Evolutionary conservation across 768 basidiomycete genomes (phyloP), one percentile per base, ranked within the genome.

Genomic region (Crassisporium funariophilum): DNA sequence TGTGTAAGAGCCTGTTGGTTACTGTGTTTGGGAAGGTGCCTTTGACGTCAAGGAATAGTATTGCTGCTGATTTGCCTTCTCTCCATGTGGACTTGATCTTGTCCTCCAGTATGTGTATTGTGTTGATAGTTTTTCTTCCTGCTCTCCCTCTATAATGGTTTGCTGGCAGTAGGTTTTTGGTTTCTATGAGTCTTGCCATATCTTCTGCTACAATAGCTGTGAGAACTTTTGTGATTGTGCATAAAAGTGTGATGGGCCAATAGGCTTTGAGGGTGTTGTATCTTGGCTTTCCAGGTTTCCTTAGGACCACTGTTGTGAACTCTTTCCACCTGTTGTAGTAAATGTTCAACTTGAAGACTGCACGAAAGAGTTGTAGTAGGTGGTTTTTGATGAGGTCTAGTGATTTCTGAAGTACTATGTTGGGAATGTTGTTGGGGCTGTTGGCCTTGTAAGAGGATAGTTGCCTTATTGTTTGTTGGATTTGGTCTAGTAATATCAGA

Each of bases 11-110:
- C 0, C 44, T 27, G 10, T 58, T 50, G 0, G 53, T 52, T 7
- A 29, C 27, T 29, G 55, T 58, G 41, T 60, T 71, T 0, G 65
- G 72, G 44, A 72, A 75, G 0, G 69, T 70, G 0, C 63, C 69
- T 47, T 72, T 57, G 0, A 73, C 66, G 49, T 74, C 71, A 1
- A 71, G 52, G 45, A 62, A 68, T 0, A 72, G 50, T 0, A 54
- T 50, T 8, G 39, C 9, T 5, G 16, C 22, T 19, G 21, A 8
- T 20, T 41, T 48, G 0, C 46, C 25, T 12, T 42, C 37, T 0
- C 63, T 34, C 74, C 72, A 75, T 0, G 68, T 63, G 3, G 67
- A 58, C 31, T 73, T 45, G 44, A 1, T 62, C 10, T 52, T 60
- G 0, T 61, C 41, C 10, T 64, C 59, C 0, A 71, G 38, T 7